phyloP scores from a whole-genome alignment of 129 eudicot genomes.

The Tagetes erecta region DNA sequence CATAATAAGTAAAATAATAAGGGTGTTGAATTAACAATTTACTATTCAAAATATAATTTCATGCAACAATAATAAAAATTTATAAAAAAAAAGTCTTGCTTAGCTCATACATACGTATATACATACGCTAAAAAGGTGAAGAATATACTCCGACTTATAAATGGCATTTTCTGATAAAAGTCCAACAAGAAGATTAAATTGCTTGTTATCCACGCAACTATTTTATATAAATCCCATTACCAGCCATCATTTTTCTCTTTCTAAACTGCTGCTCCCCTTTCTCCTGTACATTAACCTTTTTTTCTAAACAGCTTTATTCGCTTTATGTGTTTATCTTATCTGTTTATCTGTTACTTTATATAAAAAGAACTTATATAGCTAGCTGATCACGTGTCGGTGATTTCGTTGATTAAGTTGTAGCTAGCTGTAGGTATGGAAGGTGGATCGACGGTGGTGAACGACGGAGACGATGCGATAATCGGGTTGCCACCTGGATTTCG shows the following conservation, averaged over 20 bases:
- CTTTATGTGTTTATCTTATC: no score
- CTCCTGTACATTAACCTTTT: not conserved
- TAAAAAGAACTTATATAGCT: not conserved
- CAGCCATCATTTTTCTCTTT: conserved; percentile 39
- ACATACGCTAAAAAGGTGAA: not conserved
- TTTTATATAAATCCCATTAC: conserved; percentile 28
- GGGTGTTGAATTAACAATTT: not conserved
- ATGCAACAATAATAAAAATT: not conserved
- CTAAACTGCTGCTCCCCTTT: conserved; percentile 27
- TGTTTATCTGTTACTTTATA: no score
- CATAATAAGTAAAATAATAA: not conserved
- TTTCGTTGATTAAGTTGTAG: not conserved
- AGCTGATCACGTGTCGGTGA: not conserved
- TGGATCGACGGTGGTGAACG: conserved; percentile 36
- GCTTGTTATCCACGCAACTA: conserved; percentile 34
- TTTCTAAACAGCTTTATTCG: not conserved
- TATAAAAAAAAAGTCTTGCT: not conserved
- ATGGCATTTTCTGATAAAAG: conserved; percentile 26
- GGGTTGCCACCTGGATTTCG: conserved; percentile 75
- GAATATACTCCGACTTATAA: conserved; percentile 27
- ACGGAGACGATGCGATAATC: conserved; percentile 35
- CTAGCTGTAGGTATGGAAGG: conserved; percentile 28
- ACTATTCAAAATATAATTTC: not conserved
- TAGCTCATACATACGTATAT: not conserved
- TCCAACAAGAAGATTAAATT: conserved; percentile 33